Evolutionary conservation across 371 early-diverging fungal genomes (phyloP).

Genomic region (Dichotomocladium elegans): DNA sequence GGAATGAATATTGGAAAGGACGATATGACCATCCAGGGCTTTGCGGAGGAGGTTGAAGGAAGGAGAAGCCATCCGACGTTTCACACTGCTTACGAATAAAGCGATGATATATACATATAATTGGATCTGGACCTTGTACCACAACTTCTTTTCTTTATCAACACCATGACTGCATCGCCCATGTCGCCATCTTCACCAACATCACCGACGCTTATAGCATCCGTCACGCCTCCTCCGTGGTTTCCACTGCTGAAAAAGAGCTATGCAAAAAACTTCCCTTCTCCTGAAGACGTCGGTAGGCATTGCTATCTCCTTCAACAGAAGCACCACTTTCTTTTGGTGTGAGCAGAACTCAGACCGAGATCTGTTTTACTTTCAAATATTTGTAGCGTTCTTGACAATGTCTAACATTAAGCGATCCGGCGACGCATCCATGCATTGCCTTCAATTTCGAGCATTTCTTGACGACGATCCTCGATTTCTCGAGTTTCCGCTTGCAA

Average conservation of each 20-base stretch:
- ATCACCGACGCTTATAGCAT: constrained; percentile 11
- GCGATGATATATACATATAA: no score
- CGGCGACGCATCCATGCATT: constrained; percentile 48
- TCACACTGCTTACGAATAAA: no score
- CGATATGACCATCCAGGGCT: no score
- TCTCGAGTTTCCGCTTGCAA: constrained; percentile 50
- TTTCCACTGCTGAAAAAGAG: constrained; percentile 14
- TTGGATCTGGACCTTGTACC: neutral
- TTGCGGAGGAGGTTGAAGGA: no score
- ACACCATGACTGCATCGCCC: neutral
- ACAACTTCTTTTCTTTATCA: neutral
- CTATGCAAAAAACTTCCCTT: constrained; percentile 12
- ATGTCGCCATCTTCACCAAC: constrained; percentile 13
- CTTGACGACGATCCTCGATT: constrained; percentile 53
- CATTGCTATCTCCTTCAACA: no score
- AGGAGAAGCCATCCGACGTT: no score
- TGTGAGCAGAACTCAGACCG: no score
- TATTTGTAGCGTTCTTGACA: neutral
- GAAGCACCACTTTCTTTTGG: no score
- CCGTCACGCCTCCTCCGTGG: constrained; percentile 19
- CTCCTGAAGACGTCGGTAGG: constrained; percentile 12
- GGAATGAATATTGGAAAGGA: no score
- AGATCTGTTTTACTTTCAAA: no score
- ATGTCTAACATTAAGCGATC: constrained; percentile 23
- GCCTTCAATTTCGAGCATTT: constrained; percentile 49